Evolutionary conservation across 805 yeast genomes (phyloP).

Genomic region (Starmera amethionina): DNA sequence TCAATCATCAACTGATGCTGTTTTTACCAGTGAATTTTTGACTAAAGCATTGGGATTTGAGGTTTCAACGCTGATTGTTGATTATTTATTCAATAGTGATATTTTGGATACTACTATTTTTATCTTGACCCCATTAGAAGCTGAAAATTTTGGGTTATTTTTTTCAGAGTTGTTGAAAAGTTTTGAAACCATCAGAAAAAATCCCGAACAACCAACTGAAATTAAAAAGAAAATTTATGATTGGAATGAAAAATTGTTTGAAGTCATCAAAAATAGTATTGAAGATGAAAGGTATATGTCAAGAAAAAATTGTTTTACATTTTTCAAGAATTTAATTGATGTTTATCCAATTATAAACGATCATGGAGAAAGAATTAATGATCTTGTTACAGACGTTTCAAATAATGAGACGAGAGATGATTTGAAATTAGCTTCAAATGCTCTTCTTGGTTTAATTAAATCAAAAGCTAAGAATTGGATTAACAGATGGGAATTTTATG

Average conservation of each 20-base stretch:
- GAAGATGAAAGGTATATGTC: constrained; percentile 58
- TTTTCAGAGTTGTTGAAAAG: constrained; percentile 42
- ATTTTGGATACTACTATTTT: constrained; percentile 50
- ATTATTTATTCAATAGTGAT: constrained; percentile 36
- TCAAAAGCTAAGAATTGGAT: constrained; percentile 39
- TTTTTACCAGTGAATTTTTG: constrained; percentile 54
- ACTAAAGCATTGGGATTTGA: constrained; percentile 36
- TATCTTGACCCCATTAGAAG: constrained; percentile 65
- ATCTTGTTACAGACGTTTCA: constrained; percentile 37
- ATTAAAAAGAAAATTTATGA: constrained; percentile 32
- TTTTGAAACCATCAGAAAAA: constrained; percentile 36
- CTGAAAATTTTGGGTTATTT: constrained; percentile 77
- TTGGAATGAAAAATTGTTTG: constrained; percentile 45
- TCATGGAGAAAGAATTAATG: constrained; percentile 47
- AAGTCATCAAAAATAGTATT: constrained; percentile 13
- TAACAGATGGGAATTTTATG: constrained; percentile 47
- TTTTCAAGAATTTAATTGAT: constrained; percentile 54
- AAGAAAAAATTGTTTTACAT: constrained; percentile 69
- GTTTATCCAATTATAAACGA: constrained; percentile 60
- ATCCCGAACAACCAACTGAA: constrained; percentile 14
- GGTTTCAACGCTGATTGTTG: constrained; percentile 30
- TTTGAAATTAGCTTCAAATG: constrained; percentile 65
- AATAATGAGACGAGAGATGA: constrained; percentile 64
- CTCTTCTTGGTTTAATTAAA: constrained; percentile 55
- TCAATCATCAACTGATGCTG: constrained; percentile 78